Conservation (phyloP, 176 grass and related monocot species). For the Calamus simplicifolius region DNA sequence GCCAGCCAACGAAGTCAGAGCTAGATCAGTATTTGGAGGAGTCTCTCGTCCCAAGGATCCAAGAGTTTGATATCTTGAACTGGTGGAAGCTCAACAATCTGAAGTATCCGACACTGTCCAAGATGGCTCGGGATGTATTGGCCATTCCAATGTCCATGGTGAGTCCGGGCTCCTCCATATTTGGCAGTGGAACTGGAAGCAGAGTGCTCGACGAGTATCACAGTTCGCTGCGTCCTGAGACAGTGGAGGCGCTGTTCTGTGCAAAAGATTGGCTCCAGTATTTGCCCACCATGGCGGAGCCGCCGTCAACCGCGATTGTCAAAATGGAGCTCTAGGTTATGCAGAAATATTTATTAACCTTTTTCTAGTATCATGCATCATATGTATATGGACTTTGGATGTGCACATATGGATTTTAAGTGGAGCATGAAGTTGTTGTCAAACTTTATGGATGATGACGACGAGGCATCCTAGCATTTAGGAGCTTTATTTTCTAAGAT, state of each 20-base stretch:
- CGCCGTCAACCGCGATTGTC: constrained; percentile 15
- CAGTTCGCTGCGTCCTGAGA: constrained; percentile 63
- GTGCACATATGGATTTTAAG: too few relatives aligned
- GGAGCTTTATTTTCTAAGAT: too few relatives aligned
- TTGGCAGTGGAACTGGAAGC: constrained; percentile 52
- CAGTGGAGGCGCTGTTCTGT: constrained; percentile 64
- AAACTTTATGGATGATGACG: too few relatives aligned
- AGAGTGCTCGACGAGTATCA: constrained; percentile 69
- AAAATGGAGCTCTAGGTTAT: constrained; percentile 42
- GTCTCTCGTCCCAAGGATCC: constrained; percentile 52
- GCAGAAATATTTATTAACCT: too few relatives aligned
- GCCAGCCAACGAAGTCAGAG: constrained; percentile 48
- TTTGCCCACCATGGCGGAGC: constrained; percentile 17
- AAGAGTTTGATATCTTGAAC: constrained; percentile 63
- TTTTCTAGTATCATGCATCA: too few relatives aligned
- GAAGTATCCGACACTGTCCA: constrained; percentile 61
- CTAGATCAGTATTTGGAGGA: constrained; percentile 84
- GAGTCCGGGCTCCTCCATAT: constrained; percentile 43
- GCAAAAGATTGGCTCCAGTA: constrained; percentile 73
- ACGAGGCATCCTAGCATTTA: too few relatives aligned
- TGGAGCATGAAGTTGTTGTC: too few relatives aligned
- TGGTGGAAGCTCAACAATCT: constrained; percentile 87
- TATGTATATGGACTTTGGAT: too few relatives aligned
- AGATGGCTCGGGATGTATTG: constrained; percentile 74
- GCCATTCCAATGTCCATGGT: constrained; percentile 77